Evolutionary conservation across 768 basidiomycete species (phyloP), one percentile per base, ranked within the genome.

Genomic region (Tremella fuciformis): DNA sequence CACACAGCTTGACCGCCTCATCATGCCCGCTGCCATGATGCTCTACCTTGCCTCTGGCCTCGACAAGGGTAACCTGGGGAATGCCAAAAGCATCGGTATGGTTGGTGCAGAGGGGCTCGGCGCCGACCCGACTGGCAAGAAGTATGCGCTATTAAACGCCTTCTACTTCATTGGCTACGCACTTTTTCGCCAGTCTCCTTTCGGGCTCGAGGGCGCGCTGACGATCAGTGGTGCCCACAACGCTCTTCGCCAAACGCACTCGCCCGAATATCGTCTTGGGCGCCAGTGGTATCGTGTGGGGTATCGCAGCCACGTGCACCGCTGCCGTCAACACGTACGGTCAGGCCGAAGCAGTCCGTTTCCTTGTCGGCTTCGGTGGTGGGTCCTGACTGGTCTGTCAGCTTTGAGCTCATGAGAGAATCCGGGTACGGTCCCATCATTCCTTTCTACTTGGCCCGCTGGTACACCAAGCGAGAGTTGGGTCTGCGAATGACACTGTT

Each of bases 81-180:
- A 66, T 41, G 65, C 65, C 24, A 66, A 66, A 40, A 53, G 55
- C 24, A 24, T 60, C 8, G 65, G 65, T 22, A 50, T 66, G 34
- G 44, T 60, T 38, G 49, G 54, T 13, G 62, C 63, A 39, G 26
- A 29, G n/a, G 49, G 49, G 1, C 16, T 66, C 18, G 64, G 64
- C 8, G 48, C 50, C 19, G 62, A 66, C 25, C 60, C 57, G 16
- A 29, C 53, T 2, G 64, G 64, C 13, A 34, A 54, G 13, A 50
- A 54, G 29, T 65, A 62, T 29, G 64, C 64, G 15, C 48, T 62
- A 0, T 49, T 65, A 25, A 62, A 62, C 24, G 46, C 52, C 8
- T 22, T 50, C 19, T 62, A 62, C 47, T 62, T 58, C 42, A 51
- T 61, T n/a, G 25, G 50, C 40, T 65, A 65, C 37, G 59, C 57